These are phyloP conservation scores for Neurospora africana DNA, from an alignment of 495 filamentous ascomycete genomes.

Conservation along the genomic window DNA sequence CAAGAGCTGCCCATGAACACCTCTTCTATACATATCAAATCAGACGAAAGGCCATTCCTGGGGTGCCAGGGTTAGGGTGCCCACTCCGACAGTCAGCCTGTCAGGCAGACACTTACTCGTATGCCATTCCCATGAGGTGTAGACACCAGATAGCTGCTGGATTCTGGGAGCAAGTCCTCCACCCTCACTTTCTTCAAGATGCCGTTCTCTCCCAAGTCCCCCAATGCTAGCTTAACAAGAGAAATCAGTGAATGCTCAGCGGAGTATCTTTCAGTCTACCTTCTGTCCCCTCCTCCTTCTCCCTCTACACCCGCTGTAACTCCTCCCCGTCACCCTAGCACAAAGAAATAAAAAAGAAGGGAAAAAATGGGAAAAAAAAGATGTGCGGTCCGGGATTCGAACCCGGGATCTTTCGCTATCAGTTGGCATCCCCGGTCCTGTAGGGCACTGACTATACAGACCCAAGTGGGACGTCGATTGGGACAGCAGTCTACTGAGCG, in stretches of 20 bases:
- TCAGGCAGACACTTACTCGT: not conserved
- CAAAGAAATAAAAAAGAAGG: not conserved
- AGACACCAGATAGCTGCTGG: not conserved
- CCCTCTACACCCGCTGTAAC: not conserved
- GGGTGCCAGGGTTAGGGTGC: not conserved
- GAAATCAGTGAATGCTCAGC: not conserved
- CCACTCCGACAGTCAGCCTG: not conserved
- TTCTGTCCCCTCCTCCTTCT: not conserved
- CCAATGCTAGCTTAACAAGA: not conserved
- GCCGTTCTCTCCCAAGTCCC: not conserved
- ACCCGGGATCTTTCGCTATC: not conserved
- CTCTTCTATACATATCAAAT: not conserved
- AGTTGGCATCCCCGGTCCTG: not conserved
- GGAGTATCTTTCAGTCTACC: not conserved
- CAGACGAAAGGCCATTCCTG: not conserved
- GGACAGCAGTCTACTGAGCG: not conserved
- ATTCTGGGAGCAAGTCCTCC: not conserved
- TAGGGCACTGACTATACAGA: not conserved
- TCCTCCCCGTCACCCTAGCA: not conserved
- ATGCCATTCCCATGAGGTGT: not conserved
- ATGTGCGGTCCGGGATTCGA: not conserved
- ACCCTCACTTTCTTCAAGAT: not conserved
- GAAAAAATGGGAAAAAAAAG: not conserved
- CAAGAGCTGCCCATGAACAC: not conserved
- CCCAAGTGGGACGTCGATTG: not conserved